Conservation (phyloP, 768 basidiomycete genomes). For the Mrakia gelida region DNA sequence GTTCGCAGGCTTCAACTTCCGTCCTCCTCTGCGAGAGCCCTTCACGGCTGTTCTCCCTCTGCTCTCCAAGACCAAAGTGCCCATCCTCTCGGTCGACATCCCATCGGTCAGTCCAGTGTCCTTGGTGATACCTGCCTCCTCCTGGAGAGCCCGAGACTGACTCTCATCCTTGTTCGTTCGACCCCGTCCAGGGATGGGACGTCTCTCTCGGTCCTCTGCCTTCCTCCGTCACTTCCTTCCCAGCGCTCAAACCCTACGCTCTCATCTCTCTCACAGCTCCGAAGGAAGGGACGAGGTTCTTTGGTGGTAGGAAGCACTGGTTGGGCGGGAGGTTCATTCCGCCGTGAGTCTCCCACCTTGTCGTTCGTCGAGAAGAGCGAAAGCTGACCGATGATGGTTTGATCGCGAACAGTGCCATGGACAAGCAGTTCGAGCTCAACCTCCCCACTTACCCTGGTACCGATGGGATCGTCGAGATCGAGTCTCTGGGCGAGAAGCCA, state of each 20-base stretch:
- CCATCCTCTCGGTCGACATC: constrained; percentile 91
- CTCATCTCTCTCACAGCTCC: constrained; percentile 90
- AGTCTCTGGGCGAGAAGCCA: not conserved
- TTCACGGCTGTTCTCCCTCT: constrained; percentile 73
- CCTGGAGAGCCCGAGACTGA: too few relatives aligned
- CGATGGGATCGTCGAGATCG: constrained; percentile 78
- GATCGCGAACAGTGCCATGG: constrained; percentile 71
- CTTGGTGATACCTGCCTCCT: not conserved
- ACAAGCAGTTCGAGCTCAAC: constrained; percentile 69
- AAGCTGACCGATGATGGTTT: too few relatives aligned
- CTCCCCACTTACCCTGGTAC: constrained; percentile 73
- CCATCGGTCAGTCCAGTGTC: constrained; percentile 53
- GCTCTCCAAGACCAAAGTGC: constrained; percentile 60
- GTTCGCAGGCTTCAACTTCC: constrained; percentile 77
- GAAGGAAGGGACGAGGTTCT: constrained; percentile 75
- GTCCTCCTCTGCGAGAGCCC: constrained; percentile 79
- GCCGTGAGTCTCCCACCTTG: constrained; percentile 53
- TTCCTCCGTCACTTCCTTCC: constrained; percentile 11
- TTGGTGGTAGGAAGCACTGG: constrained; percentile 72
- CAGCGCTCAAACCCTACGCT: constrained; percentile 63
- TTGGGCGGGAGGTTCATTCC: constrained; percentile 91
- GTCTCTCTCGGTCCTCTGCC: constrained; percentile 63
- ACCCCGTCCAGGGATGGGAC: constrained; percentile 79
- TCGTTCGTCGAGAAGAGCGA: too few relatives aligned
- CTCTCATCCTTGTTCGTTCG: too few relatives aligned